phyloP scores from a whole-genome alignment of 78 protist species.

The Anaeramoeba ignava region DNA sequence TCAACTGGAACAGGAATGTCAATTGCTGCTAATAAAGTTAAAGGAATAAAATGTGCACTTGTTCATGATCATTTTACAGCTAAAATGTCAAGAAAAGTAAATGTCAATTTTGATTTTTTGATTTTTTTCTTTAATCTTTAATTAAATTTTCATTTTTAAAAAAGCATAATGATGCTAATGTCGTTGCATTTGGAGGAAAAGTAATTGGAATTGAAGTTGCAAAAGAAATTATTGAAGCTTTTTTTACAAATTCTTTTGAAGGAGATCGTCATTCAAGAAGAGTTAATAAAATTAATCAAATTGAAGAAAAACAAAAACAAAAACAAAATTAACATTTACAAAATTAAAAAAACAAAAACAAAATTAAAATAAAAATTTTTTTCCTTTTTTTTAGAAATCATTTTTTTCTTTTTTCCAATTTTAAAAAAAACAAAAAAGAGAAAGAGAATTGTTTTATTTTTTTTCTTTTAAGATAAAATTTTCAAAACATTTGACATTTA shows the following conservation, averaged over 20 bases:
- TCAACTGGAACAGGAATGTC: constrained; percentile 57
- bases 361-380: too few relatives aligned
- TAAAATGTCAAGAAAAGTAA: constrained; percentile 18
- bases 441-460: too few relatives aligned
- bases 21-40: constrained; percentile 54
- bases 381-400: too few relatives aligned
- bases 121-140: neutral
- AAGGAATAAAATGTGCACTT: constrained; percentile 46
- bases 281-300: neutral
- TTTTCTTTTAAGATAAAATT: too few relatives aligned
- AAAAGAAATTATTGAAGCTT: constrained; percentile 24
- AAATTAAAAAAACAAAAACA: too few relatives aligned
- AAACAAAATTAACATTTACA: neutral
- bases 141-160: neutral
- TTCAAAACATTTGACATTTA: too few relatives aligned
- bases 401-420: too few relatives aligned
- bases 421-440: too few relatives aligned
- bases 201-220: constrained; percentile 34
- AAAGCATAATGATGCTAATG: constrained; percentile 49
- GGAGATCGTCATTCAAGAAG: constrained; percentile 20
- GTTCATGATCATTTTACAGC: constrained; percentile 46
- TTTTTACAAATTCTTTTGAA: constrained; percentile 27
- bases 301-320: neutral
- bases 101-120: neutral
- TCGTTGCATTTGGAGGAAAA: constrained; percentile 45